These are phyloP conservation scores for Celoporthe dispersa DNA, from an alignment of 2,329 filamentous ascomycete genomes.

Conservation along the genomic window DNA sequence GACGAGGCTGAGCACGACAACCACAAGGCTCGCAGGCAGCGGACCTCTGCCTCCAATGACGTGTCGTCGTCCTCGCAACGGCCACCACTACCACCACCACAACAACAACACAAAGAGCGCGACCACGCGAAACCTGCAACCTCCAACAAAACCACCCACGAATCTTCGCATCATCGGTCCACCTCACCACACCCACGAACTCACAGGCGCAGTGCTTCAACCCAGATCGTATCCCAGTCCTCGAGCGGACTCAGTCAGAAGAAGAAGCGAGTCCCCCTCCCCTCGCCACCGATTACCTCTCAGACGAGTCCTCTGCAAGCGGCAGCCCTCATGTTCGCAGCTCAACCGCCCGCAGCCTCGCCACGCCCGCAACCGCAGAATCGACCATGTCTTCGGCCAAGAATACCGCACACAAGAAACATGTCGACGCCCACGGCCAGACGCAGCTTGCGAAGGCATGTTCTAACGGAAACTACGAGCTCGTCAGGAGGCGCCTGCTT, in stretches of 20 bases:
- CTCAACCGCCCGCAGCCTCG: slow-evolving; percentile 60
- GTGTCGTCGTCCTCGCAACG: slow-evolving; percentile 29
- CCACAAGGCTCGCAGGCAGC: slow-evolving; percentile 59
- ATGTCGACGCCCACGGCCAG: slow-evolving; percentile 89
- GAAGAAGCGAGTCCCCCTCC: slow-evolving; percentile 65
- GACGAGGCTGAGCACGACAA: slow-evolving; percentile 59
- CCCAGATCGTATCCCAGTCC: slow-evolving; percentile 60
- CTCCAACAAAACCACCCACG: slow-evolving; percentile 40
- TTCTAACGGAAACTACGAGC: slow-evolving; percentile 80
- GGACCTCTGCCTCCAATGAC: slow-evolving; percentile 49
- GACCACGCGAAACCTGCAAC: slow-evolving; percentile 40
- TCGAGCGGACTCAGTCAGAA: slow-evolving; percentile 62
- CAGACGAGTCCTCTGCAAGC: slow-evolving; percentile 67
- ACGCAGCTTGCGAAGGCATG: slow-evolving; percentile 90
- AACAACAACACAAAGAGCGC: slow-evolving; percentile 31
- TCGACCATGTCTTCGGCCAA: slow-evolving; percentile 69
- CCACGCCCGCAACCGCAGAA: slow-evolving; percentile 60
- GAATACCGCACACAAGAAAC: slow-evolving; percentile 77
- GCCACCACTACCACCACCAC: not conserved
- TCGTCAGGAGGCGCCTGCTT: slow-evolving; percentile 72
- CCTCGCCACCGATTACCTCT: slow-evolving; percentile 67
- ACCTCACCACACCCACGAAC: slow-evolving; percentile 61
- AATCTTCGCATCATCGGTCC: slow-evolving; percentile 51
- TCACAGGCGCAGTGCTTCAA: slow-evolving; percentile 68
- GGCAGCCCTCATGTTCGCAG: slow-evolving; percentile 63